Conservation (phyloP, 2,329 filamentous ascomycete species). For the Ciborinia camelliae region DNA sequence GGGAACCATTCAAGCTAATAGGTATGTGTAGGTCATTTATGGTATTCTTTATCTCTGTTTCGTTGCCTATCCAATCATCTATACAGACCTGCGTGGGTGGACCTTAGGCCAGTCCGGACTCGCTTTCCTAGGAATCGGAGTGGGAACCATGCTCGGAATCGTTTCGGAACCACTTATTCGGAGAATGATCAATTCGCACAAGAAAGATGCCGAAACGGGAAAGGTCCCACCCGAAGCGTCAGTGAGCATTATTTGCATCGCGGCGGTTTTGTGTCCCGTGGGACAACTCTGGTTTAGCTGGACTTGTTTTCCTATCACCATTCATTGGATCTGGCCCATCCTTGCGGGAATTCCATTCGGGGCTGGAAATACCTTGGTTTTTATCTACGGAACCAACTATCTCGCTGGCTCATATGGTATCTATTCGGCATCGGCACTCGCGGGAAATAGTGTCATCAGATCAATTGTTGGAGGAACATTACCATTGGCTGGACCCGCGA, state of each 20-base stretch:
- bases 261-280: conserved; percentile 67
- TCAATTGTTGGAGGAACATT: conserved; percentile 73
- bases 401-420: conserved; percentile 75
- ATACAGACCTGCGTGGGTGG: conserved; percentile 72
- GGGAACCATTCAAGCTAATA: not conserved
- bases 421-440: conserved; percentile 76
- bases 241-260: conserved; percentile 75
- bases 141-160: conserved; percentile 61
- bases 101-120: conserved; percentile 68
- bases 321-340: conserved; percentile 80
- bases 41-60: conserved; percentile 88
- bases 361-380: conserved; percentile 70
- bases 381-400: conserved; percentile 82
- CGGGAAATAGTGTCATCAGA: conserved; percentile 73
- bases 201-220: conserved; percentile 70
- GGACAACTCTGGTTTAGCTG: conserved; percentile 86
- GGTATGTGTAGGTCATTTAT: conserved; percentile 60
- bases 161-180: conserved; percentile 68
- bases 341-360: conserved; percentile 78
- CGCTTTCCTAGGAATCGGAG: conserved; percentile 69
- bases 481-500: conserved; percentile 68
- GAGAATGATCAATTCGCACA: conserved; percentile 72
- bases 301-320: conserved; percentile 73
- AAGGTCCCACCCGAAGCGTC: conserved; percentile 74
- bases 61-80: conserved; percentile 85